Evolutionary conservation across 805 yeast genomes (phyloP), one percentile per base, ranked within the genome.

Genomic region (Spathaspora sp.): DNA sequence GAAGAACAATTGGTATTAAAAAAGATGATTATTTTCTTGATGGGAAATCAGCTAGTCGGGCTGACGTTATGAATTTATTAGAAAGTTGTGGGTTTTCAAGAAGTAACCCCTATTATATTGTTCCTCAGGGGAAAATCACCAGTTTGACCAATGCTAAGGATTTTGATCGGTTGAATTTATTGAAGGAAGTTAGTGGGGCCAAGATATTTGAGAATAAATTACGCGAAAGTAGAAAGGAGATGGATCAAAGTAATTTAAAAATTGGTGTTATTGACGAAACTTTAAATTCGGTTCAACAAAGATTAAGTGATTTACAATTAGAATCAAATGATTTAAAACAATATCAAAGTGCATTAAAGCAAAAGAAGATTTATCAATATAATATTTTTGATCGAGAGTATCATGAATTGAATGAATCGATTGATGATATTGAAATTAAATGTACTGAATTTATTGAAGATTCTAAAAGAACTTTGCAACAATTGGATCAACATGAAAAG

Each of bases 161-260:
- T 63, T 63, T 80, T 2, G 97, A 92, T 62, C 80, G 97, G 54
- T 74, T 93, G 48, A 78, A 80, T 35, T 70, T 92, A 40, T 72
- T 94, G 58, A 91, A 93, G 58, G 97, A 91, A 61, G 97, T 93
- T 32, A 94, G 97, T 29, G 99, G 99, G 17, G 97, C 98, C 0
- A 86, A 84, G 53, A 87, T 92, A 2, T 94, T 93, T 70, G 98
- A 94, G 62, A 73, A 78, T 39, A 88, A 89, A 65, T 74, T 92
- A 50, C 80, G 78, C 52, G 96, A 91, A 52, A 88, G 97, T 0
- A 70, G 78, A 54, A 86, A 85, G 63, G 93, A 90, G 58, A 89
- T 92, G 91, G 73, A 73, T 4, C 83, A 81, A 53, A 85, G 97
- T 0, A 82, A 79, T 55, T 77, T 75, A 54, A 89, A 89, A 58